Base-by-base conservation (phyloP, 2,329 filamentous ascomycete genomes). In the Fusarium sp. region DNA sequence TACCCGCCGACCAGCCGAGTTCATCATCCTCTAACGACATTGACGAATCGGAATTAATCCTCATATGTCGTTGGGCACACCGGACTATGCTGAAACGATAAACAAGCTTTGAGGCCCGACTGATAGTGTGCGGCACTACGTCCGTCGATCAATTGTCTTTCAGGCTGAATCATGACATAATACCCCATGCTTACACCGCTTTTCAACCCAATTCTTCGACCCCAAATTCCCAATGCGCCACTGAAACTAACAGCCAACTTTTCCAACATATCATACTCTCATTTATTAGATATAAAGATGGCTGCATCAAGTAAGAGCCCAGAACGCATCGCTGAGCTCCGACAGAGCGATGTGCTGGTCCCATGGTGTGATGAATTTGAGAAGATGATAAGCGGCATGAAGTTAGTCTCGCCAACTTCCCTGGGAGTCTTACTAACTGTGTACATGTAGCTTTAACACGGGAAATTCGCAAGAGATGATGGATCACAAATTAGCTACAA, bases 381-480 rank as follows among this genome's bases (percentile, higher is more conserved):
- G 12, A 71, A 62, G 39, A 71, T 71, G 67, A 47, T 67, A 24
- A 71, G 68, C n/a, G 61, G 67, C 18, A 67, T 71, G 61, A 62
- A 56, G 67, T 71, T 4, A 13, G 24, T 36, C 5, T 42, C 3
- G 5, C 4, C 10, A 2, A 12, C 6, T 32, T 22, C 7, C 1
- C 3, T 0, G 1, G 6, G n/a, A 14, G 5, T 6, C 0, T 11
- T 12, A 26, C 39, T 63, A 47, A 69, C 14, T 28, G 22, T 6
- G 0, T 8, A 1, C 0, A 22, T 5, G 8, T 26, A 71, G 68
- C 30, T 65, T 71, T 1, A 24, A 51, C 10, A 62, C 62, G 1
- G 39, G 38, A 3, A 30, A 28, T 4, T 54, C 54, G 0, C 44
- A 32, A 11, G 55, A 61, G 5, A 56, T 66, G 20, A 34, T 24